Base-by-base conservation (phyloP, 768 basidiomycete genomes). In the Trametes cubensis region DNA sequence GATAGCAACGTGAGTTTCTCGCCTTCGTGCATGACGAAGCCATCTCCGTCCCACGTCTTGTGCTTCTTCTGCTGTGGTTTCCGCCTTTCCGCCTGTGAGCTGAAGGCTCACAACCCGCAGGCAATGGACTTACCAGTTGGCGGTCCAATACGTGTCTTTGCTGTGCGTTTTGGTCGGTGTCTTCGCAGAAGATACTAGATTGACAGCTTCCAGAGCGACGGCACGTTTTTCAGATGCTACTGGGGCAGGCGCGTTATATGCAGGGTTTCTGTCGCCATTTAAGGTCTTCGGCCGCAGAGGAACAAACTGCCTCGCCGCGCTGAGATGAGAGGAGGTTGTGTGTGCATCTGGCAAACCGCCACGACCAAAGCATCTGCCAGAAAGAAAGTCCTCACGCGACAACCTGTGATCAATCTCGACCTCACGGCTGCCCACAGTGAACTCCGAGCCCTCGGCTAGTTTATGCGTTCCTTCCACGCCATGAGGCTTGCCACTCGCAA, bases 1-100 rank as follows among this genome's bases (percentile, higher is more conserved):
- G 87, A 84, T 42, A 90, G 74, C 77, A 92, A 81, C 1, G 79
- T 81, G 21, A 90, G 70, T 61, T 81, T 83, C 14, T 79, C 79
- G 21, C 76, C 79, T 38, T 74, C 71, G 40, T 79, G 77, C 30
- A 84, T 83, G 25, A 89, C 77, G 72, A 82, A 89, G 8, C 81
- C 86, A 63, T 88, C 91, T 2, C 88, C 92, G 59, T 94, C 92
- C 93, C 94, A 95, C 0, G 87, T 90, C 70, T 90, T 90, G 67
- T 92, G 83, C 74, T 94, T 94, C 77, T 81, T 90, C 68, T 87
- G 84, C 55, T 83, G 76, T 14, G 79, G 83, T 67, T 87, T 90
- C 40, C 92, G 82, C 91, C 92, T 92, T 58, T 6, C 25, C 47
- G 15, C 21, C 45, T 44, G 41, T 60, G 46, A 23, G 44, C 28